Evolutionary conservation across 2,329 filamentous ascomycete genomes (phyloP), one percentile per base, ranked within the genome.

Genomic region (Ophiostoma triangulosporum): DNA sequence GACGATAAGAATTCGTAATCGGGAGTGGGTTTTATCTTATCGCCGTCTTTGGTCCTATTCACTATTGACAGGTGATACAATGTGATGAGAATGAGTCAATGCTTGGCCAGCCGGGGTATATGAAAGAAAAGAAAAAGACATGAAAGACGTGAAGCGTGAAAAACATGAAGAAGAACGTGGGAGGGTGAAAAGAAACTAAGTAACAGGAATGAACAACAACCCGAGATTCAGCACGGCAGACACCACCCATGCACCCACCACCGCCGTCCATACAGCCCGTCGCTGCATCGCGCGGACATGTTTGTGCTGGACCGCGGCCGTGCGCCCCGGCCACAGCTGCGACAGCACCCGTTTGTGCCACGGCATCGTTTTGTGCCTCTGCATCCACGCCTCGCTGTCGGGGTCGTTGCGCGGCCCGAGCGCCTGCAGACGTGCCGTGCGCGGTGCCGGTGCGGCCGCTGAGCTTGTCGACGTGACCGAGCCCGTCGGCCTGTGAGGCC

Each of bases 381-480:
- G 57, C 3, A 63, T 60, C 67, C 66, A 69, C 2, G 61, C 40
- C 57, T 68, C 66, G n/a, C 57, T 48, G 14, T 57, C 56, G 27
- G 61, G 65, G 22, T 63, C 58, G 55, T 70, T 70, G 32, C 60
- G 57, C 2, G 62, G 61, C 14, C 69, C 69, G 32, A 70, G 63
- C 1, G 62, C 57, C 56, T 68, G 65, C 53, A 67, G 38, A 40
- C 59, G 64, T 32, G 56, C 53, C 53, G 64, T 66, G 35, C 59
- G 54, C 49, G 63, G 53, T 6, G 61, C 65, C 61, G 9, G 57
- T 54, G 14, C 56, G 38, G n/a, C n/a, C n/a, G n/a, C n/a, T n/a
- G n/a, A n/a, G n/a, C n/a, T n/a, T 54, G 33, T 33, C 54, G 29
- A 3, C 36, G 27, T n/a, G n/a, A n/a, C n/a, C n/a, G n/a, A n/a